A percentile compares a stretch with the other conserved stretches of the same genome.
Conservation (phyloP, 176 grass and related monocot species). For the Phoenix roebelenii region DNA sequence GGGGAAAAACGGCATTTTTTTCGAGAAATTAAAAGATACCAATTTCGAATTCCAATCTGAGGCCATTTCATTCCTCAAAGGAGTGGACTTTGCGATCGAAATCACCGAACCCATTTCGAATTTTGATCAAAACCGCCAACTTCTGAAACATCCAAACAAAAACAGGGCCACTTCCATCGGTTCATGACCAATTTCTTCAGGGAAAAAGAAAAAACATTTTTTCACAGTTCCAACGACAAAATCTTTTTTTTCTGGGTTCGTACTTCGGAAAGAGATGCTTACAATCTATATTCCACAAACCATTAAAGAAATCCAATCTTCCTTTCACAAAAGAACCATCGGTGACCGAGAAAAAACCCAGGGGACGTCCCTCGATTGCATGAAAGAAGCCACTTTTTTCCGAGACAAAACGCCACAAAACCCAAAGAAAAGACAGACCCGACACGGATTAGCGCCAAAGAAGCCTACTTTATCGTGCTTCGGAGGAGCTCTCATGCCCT, state of each 20-base stretch:
- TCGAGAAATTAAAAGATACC: constrained; percentile 29
- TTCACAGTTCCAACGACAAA: no score
- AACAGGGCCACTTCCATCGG: constrained; percentile 3
- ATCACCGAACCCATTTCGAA: constrained; percentile 33
- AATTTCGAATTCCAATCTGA: constrained; percentile 26
- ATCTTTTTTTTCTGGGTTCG: no score
- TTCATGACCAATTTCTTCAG: not conserved
- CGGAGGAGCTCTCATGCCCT: constrained; percentile 20
- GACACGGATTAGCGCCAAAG: constrained; percentile 19
- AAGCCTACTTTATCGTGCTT: constrained; percentile 66
- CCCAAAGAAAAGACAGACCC: constrained; percentile 12
- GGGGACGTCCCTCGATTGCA: constrained; percentile 30
- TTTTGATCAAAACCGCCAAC: constrained; percentile 31
- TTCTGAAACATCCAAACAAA: constrained; percentile 19
- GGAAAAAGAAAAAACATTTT: no score
- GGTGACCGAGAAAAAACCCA: not conserved
- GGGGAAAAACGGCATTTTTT: constrained; percentile 11
- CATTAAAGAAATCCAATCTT: no score
- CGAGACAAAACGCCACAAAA: constrained; percentile 4
- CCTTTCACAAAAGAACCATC: not conserved
- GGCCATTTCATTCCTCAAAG: constrained; percentile 21
- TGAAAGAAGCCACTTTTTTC: constrained; percentile 21
- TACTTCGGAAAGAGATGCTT: no score
- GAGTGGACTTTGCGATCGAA: constrained; percentile 26
- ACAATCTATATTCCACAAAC: no score